Evolutionary conservation across 2,329 filamentous ascomycete species (phyloP), one percentile per base, ranked within the genome.

Genomic region (Colletotrichum spinosum): DNA sequence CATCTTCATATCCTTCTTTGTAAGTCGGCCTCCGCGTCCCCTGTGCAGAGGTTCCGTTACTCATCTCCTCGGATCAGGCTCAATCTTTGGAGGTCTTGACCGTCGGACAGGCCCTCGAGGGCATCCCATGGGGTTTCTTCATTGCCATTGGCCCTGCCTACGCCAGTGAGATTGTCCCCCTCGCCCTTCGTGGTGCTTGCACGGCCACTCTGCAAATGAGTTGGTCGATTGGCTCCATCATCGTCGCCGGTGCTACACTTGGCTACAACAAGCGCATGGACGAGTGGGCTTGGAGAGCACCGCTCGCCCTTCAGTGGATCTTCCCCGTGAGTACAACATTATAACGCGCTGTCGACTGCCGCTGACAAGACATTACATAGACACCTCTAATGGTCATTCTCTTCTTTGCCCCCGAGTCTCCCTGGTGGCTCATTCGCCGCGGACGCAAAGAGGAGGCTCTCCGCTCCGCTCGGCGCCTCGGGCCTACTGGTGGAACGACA

Each of bases 151-250:
- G 86, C 9, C 87, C 87, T 2, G 86, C 87, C 2, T 88, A 89
- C 77, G 86, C 83, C 74, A 79, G 78, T 69, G 87, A 89, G 72
- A 86, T 89, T 54, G 85, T 87, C 10, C 87, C 87, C 1, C 79
- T 89, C 42, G 76, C 77, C 69, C 78, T 89, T 48, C 78, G 87
- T 73, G 87, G 83, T 61, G 83, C 85, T 48, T 81, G 79, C 12
- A 89, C 87, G 2, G 83, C 86, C 70, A 88, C 85, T 78, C 70
- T 89, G 73, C 86, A 89, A 72, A 89, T 89, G 86, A 86, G 85
- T 77, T 89, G 87, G 87, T 83, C 86, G 4, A 85, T 89, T 69
- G 87, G 87, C 12, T 75, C 78, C 17, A 88, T 89, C 71, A 86
- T 89, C 46, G 86, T 89, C 41, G 82, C 80, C 33, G 86, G 74